Evolutionary conservation across 2,329 filamentous ascomycete genomes (phyloP), one percentile per base, ranked within the genome.

Genomic region (Fusarium drepaniforme): DNA sequence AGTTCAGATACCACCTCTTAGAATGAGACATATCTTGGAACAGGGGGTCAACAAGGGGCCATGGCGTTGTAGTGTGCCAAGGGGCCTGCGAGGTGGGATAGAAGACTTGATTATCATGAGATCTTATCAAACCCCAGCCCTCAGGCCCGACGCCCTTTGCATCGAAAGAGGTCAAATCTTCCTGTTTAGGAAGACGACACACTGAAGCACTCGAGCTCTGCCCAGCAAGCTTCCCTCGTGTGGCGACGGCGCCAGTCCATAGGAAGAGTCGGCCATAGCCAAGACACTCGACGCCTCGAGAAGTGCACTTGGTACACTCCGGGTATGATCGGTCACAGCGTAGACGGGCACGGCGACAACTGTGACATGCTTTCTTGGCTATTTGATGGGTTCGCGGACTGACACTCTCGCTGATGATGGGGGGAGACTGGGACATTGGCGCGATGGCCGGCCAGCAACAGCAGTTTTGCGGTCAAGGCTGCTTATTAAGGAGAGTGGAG

Each of bases 1-100:
- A 85, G 18, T 81, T 81, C 16, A 85, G 77, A 65, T 85, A 85
- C 69, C 82, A 80, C 23, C 84, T 80, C 69, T 84, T 79, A 28
- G 81, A n/a, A 87, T 84, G 21, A 86, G 87, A n/a, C 85, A 91
- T 71, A 82, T 90, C 82, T 88, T 92, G 83, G 56, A 81, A 85
- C 8, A 85, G 64, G 35, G 84, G 84, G 69, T 86, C 85, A 37
- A 84, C 80, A 38, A 88, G 78, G 15, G 78, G 75, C 79, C 83
- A 82, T 8, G 85, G 81, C 38, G 76, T 76, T 38, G 78, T 58
- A 6, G 69, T 68, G 11, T 73, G 68, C 74, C 72, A 70, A 7
- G 61, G 57, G 35, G 56, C 35, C 28, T 62, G 21, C 23, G 69
- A 73, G 28, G 70, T 72, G 13, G 58, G 49, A 37, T 56, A 46